Evolutionary conservation across 2,329 filamentous ascomycete species (phyloP), one percentile per base, ranked within the genome.

Genomic region (Epichloe amarillans): DNA sequence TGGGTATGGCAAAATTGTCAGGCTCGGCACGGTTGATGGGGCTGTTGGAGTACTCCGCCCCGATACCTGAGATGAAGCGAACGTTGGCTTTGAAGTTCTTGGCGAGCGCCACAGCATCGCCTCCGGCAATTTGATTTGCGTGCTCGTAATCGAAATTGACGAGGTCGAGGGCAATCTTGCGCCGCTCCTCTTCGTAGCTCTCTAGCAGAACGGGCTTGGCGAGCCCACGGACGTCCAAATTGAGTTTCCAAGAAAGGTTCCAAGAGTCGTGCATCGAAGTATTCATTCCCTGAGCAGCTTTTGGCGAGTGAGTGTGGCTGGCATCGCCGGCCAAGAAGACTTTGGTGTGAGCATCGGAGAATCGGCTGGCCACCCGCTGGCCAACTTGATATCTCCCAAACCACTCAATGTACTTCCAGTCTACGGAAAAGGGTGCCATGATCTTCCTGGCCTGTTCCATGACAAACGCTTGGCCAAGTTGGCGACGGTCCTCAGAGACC

Each of bases 351-450:
- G 76, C 71, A 58, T 84, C 79, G 56, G 79, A 76, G 67, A 88
- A 89, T 45, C 77, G 74, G 56, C 79, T 79, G 2, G 84, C 85
- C 21, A 88, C 76, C 17, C 85, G 77, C 67, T 86, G 83, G 11
- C 82, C 80, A 52, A 86, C 82, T 57, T 81, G 75, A 62, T 86
- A 88, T 42, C 81, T 79, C 44, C 82, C 83, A 68, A 86, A 88
- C 82, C 84, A 88, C 65, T 83, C 70, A 47, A 80, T 71, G 49
- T 76, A 75, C 57, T 72, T 74, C 78, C 79, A 82, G 46, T 74
- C 68, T 42, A 82, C 66, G 49, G 64, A 66, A 59, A 77, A 82
- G 2, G 79, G 79, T 5, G 72, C 70, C 68, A 82, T 75, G 52
- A 82, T 82, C 57, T 76, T 72, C 58, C 72, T 73, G 6, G 82